Evolutionary conservation across 805 yeast species (phyloP), one percentile per base, ranked within the genome.

Genomic region (Yarrowia hollandica): DNA sequence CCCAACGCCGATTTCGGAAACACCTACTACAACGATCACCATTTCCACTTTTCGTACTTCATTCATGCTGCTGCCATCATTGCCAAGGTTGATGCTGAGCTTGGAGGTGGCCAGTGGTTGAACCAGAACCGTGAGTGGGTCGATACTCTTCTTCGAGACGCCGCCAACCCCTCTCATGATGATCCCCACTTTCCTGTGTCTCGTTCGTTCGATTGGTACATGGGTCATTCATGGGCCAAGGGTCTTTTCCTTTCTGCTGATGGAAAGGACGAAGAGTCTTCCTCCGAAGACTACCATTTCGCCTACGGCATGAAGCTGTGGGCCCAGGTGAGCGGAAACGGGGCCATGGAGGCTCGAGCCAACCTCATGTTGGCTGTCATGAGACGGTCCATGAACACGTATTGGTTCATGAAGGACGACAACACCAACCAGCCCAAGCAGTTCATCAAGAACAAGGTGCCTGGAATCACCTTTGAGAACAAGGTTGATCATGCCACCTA

Each of bases 41-140:
- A 88, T 68, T 89, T 88, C 79, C 95, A 89, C 69, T 89, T 86
- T 67, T 94, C 94, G 10, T 89, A 88, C 71, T 85, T 83, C 64
- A 78, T 88, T 48, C 91, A 88, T 68, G 87, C 95, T 1, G 95
- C 95, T 5, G 90, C 95, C 1, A 75, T 86, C 18, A 80, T 88
- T 44, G 91, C 85, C n/a, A 70, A 81, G 59, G 81, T 84, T 15
- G 95, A 88, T 68, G 60, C 64, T 4, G 70, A 72, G 23, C 66
- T 67, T 12, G 85, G 85, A 3, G 68, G 67, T 18, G 82, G 82
- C 5, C 67, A 73, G 1, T 85, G 87, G 84, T 71, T 77, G 4
- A 60, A 63, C 9, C 70, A 68, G 9, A 77, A 79, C 64, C 78
- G 76, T 64, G 79, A 74, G 10, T 85, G 84, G 82, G 79, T 85